These are phyloP conservation scores for Daldinia grandis DNA, from an alignment of 495 filamentous ascomycete genomes.

Conservation along the genomic window DNA sequence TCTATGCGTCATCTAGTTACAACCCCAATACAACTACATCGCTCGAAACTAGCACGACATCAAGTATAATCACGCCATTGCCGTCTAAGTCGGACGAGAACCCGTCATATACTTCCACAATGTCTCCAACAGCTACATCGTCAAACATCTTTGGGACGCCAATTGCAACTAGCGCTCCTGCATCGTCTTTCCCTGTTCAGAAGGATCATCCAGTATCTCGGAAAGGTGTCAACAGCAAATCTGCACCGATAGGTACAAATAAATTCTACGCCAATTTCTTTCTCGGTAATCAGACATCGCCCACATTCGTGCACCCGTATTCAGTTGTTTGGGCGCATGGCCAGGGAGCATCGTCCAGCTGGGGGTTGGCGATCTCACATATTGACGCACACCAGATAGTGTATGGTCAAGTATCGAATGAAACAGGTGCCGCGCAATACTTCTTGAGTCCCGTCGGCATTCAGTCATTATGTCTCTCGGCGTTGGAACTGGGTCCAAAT, in stretches of 20 bases:
- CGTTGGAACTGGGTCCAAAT: slow-evolving; percentile 68
- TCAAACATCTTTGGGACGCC: slow-evolving; percentile 62
- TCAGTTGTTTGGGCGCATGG: slow-evolving; percentile 80
- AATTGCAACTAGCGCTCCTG: slow-evolving; percentile 67
- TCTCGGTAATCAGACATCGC: slow-evolving; percentile 73
- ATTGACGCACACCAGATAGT: slow-evolving; percentile 70
- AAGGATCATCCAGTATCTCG: slow-evolving; percentile 55
- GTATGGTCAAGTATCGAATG: slow-evolving; percentile 60
- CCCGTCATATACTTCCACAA: slow-evolving; percentile 23
- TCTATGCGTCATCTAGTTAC: slow-evolving; percentile 29
- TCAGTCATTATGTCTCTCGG: slow-evolving; percentile 81
- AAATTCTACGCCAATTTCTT: slow-evolving; percentile 96
- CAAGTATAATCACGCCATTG: slow-evolving; percentile 9
- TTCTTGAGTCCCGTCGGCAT: slow-evolving; percentile 86
- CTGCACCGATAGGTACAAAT: slow-evolving; percentile 74
- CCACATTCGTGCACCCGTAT: slow-evolving; percentile 87
- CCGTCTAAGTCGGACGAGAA: neutral
- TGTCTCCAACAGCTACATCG: slow-evolving; percentile 30
- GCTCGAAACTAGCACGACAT: slow-evolving; percentile 15
- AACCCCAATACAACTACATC: slow-evolving; percentile 47
- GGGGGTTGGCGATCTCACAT: slow-evolving; percentile 80
- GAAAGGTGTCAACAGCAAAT: slow-evolving; percentile 49
- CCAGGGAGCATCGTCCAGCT: slow-evolving; percentile 69
- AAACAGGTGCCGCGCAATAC: slow-evolving; percentile 68
- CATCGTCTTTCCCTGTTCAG: slow-evolving; percentile 60